Conservation (phyloP, 1,139 yeast species). For the Komagataea norvegica region DNA sequence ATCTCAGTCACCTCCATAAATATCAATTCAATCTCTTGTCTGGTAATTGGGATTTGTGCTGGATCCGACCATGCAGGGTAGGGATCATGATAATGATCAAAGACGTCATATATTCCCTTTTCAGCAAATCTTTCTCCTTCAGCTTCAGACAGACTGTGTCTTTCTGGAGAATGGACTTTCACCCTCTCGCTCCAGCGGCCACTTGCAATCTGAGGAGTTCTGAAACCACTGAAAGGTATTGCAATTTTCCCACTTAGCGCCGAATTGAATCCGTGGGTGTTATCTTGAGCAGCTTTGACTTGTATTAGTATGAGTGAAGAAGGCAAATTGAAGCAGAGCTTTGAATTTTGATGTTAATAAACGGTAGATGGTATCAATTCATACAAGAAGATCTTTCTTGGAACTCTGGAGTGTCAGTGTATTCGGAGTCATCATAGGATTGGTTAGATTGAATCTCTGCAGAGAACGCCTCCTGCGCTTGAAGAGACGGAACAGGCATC, state of each 20-base stretch:
- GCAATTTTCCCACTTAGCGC: slow-evolving; percentile 35
- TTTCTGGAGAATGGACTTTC: slow-evolving; percentile 29
- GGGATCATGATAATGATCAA: slow-evolving; percentile 41
- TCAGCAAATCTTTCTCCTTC: slow-evolving; percentile 37
- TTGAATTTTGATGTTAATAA: no score
- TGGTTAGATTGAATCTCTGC: slow-evolving; percentile 4
- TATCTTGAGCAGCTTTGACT: slow-evolving; percentile 19
- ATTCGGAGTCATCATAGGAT: slow-evolving; percentile 27
- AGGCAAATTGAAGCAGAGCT: no score
- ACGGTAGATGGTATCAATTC: slow-evolving; percentile 7
- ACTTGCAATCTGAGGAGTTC: slow-evolving; percentile 42
- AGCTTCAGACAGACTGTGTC: slow-evolving; percentile 23
- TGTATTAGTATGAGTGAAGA: no score
- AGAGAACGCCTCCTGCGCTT: background rate
- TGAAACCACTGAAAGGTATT: slow-evolving; percentile 48
- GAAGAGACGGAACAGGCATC: slow-evolving; percentile 10
- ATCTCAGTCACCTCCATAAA: slow-evolving; percentile 45
- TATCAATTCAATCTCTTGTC: slow-evolving; percentile 50
- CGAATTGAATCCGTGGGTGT: slow-evolving; percentile 26
- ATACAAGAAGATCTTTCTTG: slow-evolving; percentile 19
- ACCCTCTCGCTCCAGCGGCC: slow-evolving; percentile 40
- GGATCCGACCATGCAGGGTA: slow-evolving; percentile 56
- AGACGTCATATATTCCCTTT: slow-evolving; percentile 37
- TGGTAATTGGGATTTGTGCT: slow-evolving; percentile 36
- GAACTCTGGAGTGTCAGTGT: slow-evolving; percentile 29